Evolutionary conservation across 106 monocot genomes (phyloP).

Genomic region (Xerophyta viscosa): DNA sequence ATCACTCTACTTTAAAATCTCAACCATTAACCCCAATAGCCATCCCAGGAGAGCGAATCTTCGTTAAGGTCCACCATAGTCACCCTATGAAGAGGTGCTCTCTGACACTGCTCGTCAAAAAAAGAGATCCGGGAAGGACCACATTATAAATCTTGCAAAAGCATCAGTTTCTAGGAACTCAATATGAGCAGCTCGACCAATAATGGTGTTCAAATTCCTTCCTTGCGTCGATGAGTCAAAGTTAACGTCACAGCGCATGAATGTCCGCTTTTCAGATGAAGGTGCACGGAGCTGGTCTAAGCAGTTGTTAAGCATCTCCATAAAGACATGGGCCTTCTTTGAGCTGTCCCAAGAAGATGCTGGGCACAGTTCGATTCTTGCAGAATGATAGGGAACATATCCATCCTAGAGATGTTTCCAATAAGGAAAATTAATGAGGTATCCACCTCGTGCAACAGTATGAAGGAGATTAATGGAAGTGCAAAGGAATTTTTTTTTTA

Average conservation of each 20-base stretch:
- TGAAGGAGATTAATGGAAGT: too few species aligned
- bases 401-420: constrained; percentile 90
- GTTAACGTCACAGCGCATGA: constrained; percentile 91
- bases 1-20: too few species aligned
- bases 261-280: constrained; percentile 51
- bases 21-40: too few species aligned
- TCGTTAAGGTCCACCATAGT: too few species aligned
- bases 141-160: constrained; percentile 84
- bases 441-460: too few species aligned
- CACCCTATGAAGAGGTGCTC: too few species aligned
- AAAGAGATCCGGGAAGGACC: constrained; percentile 86
- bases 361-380: constrained; percentile 82
- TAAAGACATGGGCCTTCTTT: constrained; percentile 82
- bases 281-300: constrained; percentile 86
- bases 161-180: constrained; percentile 87
- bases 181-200: constrained; percentile 91
- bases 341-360: constrained; percentile 74
- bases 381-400: constrained; percentile 96
- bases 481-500: too few species aligned
- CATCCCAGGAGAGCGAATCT: too few species aligned
- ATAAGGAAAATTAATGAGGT: too few species aligned
- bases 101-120: too few species aligned
- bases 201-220: constrained; percentile 73
- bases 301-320: constrained; percentile 93
- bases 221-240: constrained; percentile 66